These are phyloP conservation scores for Russula vinacea DNA, from an alignment of 768 basidiomycete genomes.

Conservation along the genomic window DNA sequence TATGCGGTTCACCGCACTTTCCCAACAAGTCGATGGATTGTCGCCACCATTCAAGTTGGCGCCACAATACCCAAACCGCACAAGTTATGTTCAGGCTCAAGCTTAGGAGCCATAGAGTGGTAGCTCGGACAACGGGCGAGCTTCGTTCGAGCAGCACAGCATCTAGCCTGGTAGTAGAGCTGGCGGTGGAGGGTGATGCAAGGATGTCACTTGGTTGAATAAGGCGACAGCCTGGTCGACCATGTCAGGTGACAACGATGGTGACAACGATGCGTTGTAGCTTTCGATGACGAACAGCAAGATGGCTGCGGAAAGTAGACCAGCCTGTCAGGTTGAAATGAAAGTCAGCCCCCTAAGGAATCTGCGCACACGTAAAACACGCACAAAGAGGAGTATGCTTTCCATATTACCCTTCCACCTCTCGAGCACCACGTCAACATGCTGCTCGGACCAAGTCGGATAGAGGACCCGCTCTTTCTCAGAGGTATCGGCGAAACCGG, in stretches of 20 bases:
- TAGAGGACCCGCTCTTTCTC: neutral
- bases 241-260: neutral
- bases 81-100: conserved; percentile 1
- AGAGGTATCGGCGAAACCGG: neutral
- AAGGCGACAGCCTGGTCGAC: conserved; percentile 4
- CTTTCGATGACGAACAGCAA: neutral
- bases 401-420: neutral
- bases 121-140: neutral
- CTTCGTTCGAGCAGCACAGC: neutral
- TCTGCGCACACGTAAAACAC: neutral
- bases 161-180: neutral
- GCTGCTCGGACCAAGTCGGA: neutral
- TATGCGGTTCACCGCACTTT: neutral
- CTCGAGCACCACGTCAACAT: neutral
- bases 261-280: neutral
- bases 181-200: too few relatives aligned
- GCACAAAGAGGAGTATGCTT: neutral
- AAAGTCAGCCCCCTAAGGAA: neutral
- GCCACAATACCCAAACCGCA: neutral
- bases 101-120: conserved; percentile 1
- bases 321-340: neutral
- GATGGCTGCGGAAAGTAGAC: neutral
- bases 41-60: neutral
- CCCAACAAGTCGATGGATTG: neutral
- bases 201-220: neutral